phyloP scores from a whole-genome alignment of 1,284 basidiomycete species.

The Sanghuangporus sanghuang region DNA sequence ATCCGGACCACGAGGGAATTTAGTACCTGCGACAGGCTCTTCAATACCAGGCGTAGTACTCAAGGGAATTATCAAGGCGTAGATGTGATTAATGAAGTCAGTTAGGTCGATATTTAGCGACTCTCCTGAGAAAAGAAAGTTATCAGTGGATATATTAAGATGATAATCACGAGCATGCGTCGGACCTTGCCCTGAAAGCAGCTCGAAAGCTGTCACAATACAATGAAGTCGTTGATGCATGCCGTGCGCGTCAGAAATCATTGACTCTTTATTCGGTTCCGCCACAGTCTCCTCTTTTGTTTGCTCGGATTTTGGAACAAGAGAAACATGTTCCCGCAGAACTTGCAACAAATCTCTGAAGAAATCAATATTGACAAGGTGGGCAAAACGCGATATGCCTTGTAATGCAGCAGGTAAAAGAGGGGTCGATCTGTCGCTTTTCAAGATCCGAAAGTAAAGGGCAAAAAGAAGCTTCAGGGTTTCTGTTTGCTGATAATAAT shows the following conservation, averaged over 20 bases:
- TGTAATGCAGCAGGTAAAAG: conserved; percentile 86
- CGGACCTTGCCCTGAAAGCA: conserved; percentile 91
- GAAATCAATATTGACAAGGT: conserved; percentile 98
- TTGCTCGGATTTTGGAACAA: conserved; percentile 30
- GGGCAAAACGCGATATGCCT: conserved; percentile 91
- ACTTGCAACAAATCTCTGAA: conserved; percentile 94
- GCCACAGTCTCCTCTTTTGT: conserved; percentile 29
- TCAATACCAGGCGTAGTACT: conserved; percentile 51
- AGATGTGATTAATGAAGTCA: conserved; percentile 82
- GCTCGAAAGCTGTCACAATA: conserved; percentile 93
- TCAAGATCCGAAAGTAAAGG: conserved; percentile 95
- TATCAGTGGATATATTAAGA: not conserved
- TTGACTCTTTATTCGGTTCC: conserved; percentile 35
- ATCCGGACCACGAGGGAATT: conserved; percentile 21
- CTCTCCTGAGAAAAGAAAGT: conserved; percentile 56
- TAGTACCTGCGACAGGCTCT: conserved; percentile 21
- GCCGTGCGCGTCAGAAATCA: conserved; percentile 28
- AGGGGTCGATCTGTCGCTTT: conserved; percentile 77
- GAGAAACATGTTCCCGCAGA: conserved; percentile 71
- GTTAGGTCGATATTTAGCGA: conserved; percentile 92
- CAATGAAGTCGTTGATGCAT: conserved; percentile 75
- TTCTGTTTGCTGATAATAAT: conserved; percentile 78
- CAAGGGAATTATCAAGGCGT: conserved; percentile 62
- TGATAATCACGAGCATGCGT: conserved; percentile 13
- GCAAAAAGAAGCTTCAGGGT: conserved; percentile 97